A percentile compares a stretch with the other conserved stretches of the same genome.
These are phyloP conservation scores for Dryadomyces quercus-mongolicae DNA, from an alignment of 2,329 filamentous ascomycete species.

Conservation along the genomic window DNA sequence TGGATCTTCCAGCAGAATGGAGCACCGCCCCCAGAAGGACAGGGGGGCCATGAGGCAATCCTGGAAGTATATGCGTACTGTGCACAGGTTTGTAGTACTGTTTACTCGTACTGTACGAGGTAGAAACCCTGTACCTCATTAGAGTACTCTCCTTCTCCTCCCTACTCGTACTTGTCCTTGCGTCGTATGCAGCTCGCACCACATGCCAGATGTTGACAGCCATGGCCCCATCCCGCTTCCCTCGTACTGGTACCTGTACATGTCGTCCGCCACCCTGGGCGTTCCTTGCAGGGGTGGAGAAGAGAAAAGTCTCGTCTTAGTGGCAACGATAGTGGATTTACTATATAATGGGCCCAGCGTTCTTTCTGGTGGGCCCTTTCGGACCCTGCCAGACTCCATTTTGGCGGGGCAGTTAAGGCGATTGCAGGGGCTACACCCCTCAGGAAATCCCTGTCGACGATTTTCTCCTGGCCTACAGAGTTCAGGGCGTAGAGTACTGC, in stretches of 20 bases:
- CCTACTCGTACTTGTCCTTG: no score
- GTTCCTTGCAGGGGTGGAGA: neutral
- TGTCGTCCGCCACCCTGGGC: neutral
- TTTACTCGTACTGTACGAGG: no score
- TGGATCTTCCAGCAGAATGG: neutral
- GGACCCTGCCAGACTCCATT: neutral
- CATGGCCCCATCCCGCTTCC: neutral
- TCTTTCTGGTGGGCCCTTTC: neutral
- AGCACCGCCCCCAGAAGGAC: neutral
- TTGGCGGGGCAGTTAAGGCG: neutral
- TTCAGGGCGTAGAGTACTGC: no score
- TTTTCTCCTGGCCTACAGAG: no score
- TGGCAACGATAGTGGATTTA: neutral
- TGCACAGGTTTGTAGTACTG: no score
- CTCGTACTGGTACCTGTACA: neutral
- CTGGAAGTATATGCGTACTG: neutral
- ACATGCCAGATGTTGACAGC: no score
- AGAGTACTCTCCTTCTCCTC: no score
- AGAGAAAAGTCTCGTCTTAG: neutral
- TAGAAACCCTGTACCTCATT: no score
- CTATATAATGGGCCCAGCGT: no score
- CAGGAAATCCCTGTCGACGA: neutral
- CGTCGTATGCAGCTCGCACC: no score
- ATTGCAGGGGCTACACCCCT: neutral
- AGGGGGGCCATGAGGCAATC: constrained; percentile 2